Conservation (phyloP, 2,329 filamentous ascomycete species). For the Aspergillus pseudotamarii region DNA sequence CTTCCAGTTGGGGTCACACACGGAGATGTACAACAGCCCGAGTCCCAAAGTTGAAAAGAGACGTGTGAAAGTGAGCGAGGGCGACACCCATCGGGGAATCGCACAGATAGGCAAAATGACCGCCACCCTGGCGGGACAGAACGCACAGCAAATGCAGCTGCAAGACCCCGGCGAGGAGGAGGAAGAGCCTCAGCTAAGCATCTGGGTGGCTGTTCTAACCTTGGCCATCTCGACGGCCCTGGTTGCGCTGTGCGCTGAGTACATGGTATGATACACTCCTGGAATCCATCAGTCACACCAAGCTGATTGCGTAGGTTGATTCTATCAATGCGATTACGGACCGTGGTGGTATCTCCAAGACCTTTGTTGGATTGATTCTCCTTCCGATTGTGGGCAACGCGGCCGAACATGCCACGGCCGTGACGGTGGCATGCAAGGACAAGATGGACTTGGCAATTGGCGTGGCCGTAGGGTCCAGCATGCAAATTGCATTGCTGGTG, state of each 20-base stretch:
- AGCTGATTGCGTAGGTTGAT: conserved; percentile 40
- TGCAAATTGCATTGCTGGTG: conserved; percentile 67
- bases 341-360: conserved; percentile 54
- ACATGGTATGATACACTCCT: conserved; percentile 50
- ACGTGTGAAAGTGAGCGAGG: conserved; percentile 50
- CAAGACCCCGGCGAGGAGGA: conserved; percentile 69
- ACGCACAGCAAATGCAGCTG: conserved; percentile 50
- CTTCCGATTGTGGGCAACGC: conserved; percentile 69
- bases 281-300: not conserved
- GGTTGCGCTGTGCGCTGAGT: conserved; percentile 76
- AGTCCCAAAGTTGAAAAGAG: conserved; percentile 74
- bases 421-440: conserved; percentile 64
- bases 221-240: conserved; percentile 74
- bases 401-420: conserved; percentile 67
- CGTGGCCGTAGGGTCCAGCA: conserved; percentile 66
- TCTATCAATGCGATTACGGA: conserved; percentile 59
- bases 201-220: conserved; percentile 71
- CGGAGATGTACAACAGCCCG: conserved; percentile 75
- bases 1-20: conserved; percentile 90
- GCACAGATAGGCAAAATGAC: conserved; percentile 58
- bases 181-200: conserved; percentile 73
- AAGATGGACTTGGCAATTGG: conserved; percentile 71
- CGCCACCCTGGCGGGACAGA: conserved; percentile 53
- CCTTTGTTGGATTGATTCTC: conserved; percentile 66
- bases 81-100: conserved; percentile 53